phyloP scores from a whole-genome alignment of 2,329 filamentous ascomycete genomes.

The Colletotrichum sojae region DNA sequence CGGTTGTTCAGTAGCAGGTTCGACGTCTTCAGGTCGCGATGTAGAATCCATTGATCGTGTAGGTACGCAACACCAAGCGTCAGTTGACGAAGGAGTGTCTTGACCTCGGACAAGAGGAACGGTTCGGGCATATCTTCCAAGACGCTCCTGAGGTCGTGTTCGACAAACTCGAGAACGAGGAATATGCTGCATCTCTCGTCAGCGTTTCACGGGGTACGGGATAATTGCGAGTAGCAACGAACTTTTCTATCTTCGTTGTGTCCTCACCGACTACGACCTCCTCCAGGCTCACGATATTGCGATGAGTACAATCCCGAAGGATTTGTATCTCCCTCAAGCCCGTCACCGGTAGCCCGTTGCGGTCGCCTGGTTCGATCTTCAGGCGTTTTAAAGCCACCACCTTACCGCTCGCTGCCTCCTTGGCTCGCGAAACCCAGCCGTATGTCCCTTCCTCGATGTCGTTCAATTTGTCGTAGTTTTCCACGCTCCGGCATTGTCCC shows the following conservation, averaged over 20 bases:
- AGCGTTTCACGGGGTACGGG: conserved; percentile 52
- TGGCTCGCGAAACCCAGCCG: conserved; percentile 91
- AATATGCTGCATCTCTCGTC: conserved; percentile 74
- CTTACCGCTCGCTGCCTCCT: conserved; percentile 78
- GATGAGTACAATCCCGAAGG: conserved; percentile 82
- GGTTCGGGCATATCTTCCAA: conserved; percentile 95
- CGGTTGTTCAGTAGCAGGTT: conserved; percentile 97
- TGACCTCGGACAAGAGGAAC: conserved; percentile 92
- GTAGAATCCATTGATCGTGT: conserved; percentile 91
- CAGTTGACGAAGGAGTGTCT: conserved; percentile 89
- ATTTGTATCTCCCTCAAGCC: conserved; percentile 95
- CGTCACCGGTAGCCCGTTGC: conserved; percentile 86
- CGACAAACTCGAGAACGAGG: conserved; percentile 96
- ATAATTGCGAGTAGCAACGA: conserved; percentile 45
- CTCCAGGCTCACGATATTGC: conserved; percentile 84
- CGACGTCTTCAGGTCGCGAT: conserved; percentile 93
- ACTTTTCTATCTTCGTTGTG: conserved; percentile 68
- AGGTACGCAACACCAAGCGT: conserved; percentile 86
- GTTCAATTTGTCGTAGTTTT: conserved; percentile 93
- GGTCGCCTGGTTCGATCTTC: conserved; percentile 86
- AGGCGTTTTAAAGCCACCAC: conserved; percentile 94
- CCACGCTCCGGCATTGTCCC: conserved; percentile 81
- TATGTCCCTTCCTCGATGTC: conserved; percentile 98
- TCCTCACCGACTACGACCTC: conserved; percentile 87
- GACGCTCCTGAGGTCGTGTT: conserved; percentile 95